A percentile compares a stretch with the other conserved stretches of the same genome.
These are phyloP conservation scores for Spergularia bocconei DNA, from an alignment of 148 eudicot genomes.

Conservation along the genomic window DNA sequence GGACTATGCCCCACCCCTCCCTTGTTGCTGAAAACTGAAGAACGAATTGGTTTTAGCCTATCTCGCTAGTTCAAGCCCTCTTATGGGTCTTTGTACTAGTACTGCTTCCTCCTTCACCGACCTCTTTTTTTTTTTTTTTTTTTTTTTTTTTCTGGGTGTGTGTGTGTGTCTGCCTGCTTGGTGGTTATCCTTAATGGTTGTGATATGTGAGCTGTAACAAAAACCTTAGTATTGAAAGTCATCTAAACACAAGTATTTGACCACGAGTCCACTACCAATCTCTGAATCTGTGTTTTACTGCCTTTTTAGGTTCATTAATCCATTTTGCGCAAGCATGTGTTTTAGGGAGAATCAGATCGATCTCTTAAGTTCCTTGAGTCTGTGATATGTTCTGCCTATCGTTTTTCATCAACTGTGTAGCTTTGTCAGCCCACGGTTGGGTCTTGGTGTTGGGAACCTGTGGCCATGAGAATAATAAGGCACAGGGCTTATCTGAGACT, in stretches of 20 bases:
- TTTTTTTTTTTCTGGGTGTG: no score
- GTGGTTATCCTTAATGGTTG: not conserved
- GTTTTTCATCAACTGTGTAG: not conserved
- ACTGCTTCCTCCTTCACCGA: no score
- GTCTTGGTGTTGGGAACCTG: not conserved
- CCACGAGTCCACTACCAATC: not conserved
- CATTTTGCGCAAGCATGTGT: not conserved
- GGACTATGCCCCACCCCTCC: no score
- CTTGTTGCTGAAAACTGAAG: no score
- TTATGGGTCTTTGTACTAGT: no score
- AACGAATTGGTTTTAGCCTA: no score
- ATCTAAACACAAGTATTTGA: not conserved
- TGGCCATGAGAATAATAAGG: not conserved
- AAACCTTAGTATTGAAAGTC: not conserved
- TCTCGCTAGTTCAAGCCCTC: no score
- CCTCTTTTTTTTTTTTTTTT: not conserved
- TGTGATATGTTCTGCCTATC: not conserved
- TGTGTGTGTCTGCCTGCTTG: no score
- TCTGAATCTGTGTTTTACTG: not conserved
- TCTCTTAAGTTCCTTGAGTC: not conserved
- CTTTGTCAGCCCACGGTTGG: not conserved
- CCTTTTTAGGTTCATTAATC: not conserved
- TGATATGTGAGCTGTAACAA: not conserved
- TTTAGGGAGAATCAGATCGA: not conserved
- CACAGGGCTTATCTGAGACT: not conserved